Percentiles rank a stretch among this genome's conserved stretches.
Evolutionary conservation across 2,329 filamentous ascomycete species (phyloP).

Genomic region (Hirsutella rhossiliensis): DNA sequence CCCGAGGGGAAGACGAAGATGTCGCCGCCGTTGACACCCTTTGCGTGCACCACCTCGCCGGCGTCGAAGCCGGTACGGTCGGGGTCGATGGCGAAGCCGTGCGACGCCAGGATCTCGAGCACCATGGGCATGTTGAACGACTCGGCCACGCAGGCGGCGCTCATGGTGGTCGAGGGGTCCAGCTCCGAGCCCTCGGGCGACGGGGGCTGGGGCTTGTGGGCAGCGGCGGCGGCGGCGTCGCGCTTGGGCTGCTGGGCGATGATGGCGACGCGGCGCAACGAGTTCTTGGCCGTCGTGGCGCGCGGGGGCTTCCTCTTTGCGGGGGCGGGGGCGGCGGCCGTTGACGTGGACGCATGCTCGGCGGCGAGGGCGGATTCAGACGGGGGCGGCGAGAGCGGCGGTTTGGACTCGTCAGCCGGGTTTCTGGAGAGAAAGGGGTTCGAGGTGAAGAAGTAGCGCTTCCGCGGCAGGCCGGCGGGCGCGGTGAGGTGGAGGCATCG

Average conservation of each 20-base stretch:
- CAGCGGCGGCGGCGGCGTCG: constrained; percentile 13
- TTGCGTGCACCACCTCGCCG: constrained; percentile 50
- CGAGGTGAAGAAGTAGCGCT: constrained; percentile 53
- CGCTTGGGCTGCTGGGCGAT: constrained; percentile 58
- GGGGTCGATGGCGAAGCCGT: constrained; percentile 51
- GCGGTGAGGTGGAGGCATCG: constrained; percentile 35
- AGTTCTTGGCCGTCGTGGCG: constrained; percentile 48
- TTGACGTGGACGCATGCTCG: constrained; percentile 1
- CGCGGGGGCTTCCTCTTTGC: constrained; percentile 35
- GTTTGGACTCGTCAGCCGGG: constrained; percentile 9
- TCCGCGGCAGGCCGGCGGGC: constrained; percentile 9
- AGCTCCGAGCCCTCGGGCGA: constrained; percentile 11
- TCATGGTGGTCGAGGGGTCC: constrained; percentile 34
- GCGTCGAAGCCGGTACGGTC: constrained; percentile 48
- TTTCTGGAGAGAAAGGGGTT: constrained; percentile 38
- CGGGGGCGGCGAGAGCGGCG: too few relatives aligned
- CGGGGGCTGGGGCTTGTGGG: not conserved
- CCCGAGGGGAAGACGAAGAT: constrained; percentile 94
- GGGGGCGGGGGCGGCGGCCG: constrained; percentile 5
- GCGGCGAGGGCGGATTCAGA: not conserved
- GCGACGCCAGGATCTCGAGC: constrained; percentile 40
- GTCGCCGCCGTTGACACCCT: constrained; percentile 58
- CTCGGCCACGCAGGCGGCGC: constrained; percentile 50
- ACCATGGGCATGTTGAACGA: constrained; percentile 53
- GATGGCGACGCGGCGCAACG: constrained; percentile 72